These are phyloP conservation scores for Melocanna baccifera DNA, from an alignment of 176 grass and related monocot species.

Conservation along the genomic window DNA sequence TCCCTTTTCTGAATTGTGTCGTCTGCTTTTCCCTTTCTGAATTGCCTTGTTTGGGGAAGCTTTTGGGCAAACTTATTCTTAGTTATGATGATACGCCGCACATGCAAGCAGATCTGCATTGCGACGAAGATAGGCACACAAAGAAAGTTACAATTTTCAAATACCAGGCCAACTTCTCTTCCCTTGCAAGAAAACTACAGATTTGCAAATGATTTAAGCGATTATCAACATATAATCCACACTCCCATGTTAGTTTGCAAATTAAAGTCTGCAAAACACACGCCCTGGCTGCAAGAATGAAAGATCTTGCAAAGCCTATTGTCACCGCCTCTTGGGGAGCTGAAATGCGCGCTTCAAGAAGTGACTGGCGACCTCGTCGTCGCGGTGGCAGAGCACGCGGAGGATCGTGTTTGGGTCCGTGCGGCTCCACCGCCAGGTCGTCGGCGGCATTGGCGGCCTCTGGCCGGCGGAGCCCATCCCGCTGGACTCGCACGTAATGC, in stretches of 20 bases:
- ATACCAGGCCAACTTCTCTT: background rate
- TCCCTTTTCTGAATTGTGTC: background rate
- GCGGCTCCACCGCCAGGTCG: slow-evolving; percentile 51
- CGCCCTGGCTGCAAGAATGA: background rate
- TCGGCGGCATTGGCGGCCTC: slow-evolving; percentile 37
- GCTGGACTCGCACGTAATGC: slow-evolving; percentile 27
- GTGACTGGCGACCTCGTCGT: slow-evolving; percentile 53
- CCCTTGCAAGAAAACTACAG: background rate
- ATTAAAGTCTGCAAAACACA: background rate
- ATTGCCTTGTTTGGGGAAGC: no score
- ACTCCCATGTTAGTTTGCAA: background rate
- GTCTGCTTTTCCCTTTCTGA: no score
- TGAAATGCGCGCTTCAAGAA: slow-evolving; percentile 67
- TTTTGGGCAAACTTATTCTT: no score
- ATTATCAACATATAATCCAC: background rate
- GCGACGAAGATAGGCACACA: background rate
- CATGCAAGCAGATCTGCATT: no score
- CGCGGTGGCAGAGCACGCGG: slow-evolving; percentile 59
- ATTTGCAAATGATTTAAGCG: background rate
- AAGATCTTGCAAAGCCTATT: background rate
- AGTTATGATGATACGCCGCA: background rate
- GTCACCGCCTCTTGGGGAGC: slow-evolving; percentile 59
- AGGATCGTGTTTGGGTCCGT: slow-evolving; percentile 59
- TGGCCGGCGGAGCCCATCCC: background rate
- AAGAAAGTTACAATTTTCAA: background rate